A percentile compares a stretch with the other conserved stretches of the same genome.
phyloP scores from a whole-genome alignment of 495 filamentous ascomycete genomes.

The Staphylotrichum longicolle region DNA sequence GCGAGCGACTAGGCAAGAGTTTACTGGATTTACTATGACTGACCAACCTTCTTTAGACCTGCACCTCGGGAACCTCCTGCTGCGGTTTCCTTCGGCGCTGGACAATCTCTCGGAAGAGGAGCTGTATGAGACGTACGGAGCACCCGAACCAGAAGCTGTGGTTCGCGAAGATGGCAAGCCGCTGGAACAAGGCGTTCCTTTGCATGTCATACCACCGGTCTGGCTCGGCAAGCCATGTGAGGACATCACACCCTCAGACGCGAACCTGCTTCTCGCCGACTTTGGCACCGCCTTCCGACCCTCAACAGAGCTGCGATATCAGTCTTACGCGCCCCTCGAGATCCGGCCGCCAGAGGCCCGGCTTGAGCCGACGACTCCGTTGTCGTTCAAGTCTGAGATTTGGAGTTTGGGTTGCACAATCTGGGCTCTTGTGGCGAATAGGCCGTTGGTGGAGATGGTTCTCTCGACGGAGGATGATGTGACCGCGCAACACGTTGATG shows the following conservation, averaged over 20 bases:
- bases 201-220: slow-evolving; percentile 19
- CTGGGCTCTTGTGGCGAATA: slow-evolving; percentile 28
- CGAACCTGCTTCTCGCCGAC: slow-evolving; percentile 40
- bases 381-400: slow-evolving; percentile 39
- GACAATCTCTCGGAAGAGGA: slow-evolving; percentile 33
- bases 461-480: slow-evolving; percentile 38
- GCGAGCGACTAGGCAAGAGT: too few species aligned
- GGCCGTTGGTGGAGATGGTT: slow-evolving; percentile 21
- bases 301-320: slow-evolving; percentile 28
- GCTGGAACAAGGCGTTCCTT: slow-evolving; percentile 23
- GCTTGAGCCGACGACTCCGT: slow-evolving; percentile 33
- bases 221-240: slow-evolving; percentile 29
- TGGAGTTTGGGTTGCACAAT: slow-evolving; percentile 41
- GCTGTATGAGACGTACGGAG: slow-evolving; percentile 35
- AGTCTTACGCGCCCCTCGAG: slow-evolving; percentile 34
- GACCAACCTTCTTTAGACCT: slow-evolving; percentile 23
- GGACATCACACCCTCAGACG: slow-evolving; percentile 23
- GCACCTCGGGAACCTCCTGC: slow-evolving; percentile 40
- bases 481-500: slow-evolving; percentile 39
- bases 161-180: slow-evolving; percentile 27
- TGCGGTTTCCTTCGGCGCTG: slow-evolving; percentile 39
- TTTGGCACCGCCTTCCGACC: slow-evolving; percentile 41
- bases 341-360: slow-evolving; percentile 35
- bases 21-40: neutral
- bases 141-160: slow-evolving; percentile 28